Evolutionary conservation across 768 basidiomycete species (phyloP).

Genomic region (Lanmaoa pseudosensibilis): DNA sequence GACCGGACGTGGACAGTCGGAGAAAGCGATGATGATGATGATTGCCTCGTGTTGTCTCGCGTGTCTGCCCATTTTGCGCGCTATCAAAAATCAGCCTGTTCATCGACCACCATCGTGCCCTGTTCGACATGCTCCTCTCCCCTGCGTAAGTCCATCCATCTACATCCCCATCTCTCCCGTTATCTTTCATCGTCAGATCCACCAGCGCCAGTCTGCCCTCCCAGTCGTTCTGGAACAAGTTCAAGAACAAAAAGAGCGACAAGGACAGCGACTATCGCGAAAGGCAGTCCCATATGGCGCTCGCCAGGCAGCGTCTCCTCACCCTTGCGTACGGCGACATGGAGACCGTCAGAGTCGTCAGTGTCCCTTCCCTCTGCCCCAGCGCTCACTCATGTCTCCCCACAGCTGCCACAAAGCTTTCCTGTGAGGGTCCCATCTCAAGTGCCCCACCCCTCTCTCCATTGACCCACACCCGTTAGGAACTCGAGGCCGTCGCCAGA

Average conservation of each 20-base stretch:
- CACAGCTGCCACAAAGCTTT: conserved; percentile 68
- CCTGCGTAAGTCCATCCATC: conserved; percentile 60
- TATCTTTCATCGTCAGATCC: conserved; percentile 50
- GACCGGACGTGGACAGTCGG: too few relatives aligned
- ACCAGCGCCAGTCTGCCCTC: conserved; percentile 60
- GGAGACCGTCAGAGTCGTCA: conserved; percentile 77
- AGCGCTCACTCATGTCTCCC: background rate
- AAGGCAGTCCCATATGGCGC: conserved; percentile 59
- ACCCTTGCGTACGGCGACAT: conserved; percentile 83
- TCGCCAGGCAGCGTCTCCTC: conserved; percentile 72
- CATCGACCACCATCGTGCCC: conserved; percentile 27
- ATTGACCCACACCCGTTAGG: conserved; percentile 43
- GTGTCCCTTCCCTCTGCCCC: conserved; percentile 13
- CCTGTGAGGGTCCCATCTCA: conserved; percentile 42
- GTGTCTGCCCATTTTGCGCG: conserved; percentile 32
- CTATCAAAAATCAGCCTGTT: conserved; percentile 25
- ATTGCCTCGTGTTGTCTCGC: conserved; percentile 52
- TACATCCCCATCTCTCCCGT: conserved; percentile 26
- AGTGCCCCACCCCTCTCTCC: background rate
- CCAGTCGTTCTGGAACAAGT: conserved; percentile 57
- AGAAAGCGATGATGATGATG: too few relatives aligned
- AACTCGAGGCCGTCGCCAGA: conserved; percentile 75
- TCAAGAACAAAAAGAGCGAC: conserved; percentile 60
- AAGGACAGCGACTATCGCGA: conserved; percentile 65
- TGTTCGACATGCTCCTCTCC: conserved; percentile 67